phyloP scores from a whole-genome alignment of 2,329 filamentous ascomycete genomes.

The Trichoderma afroharzianum region DNA sequence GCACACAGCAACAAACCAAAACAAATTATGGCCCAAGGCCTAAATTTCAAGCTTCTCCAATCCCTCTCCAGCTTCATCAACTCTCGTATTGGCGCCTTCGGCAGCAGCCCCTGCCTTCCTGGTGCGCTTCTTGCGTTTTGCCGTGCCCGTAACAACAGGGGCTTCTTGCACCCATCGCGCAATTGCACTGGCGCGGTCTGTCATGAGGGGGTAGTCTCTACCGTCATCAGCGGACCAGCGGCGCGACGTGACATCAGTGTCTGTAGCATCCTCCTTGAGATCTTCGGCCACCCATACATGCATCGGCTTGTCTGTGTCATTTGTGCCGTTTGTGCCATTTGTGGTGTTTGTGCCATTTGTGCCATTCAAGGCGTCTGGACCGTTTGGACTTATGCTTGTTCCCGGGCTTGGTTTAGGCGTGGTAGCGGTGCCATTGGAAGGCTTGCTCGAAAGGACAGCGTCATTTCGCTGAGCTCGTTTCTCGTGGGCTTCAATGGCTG shows the following conservation, averaged over 20 bases:
- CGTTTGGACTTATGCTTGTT: neutral
- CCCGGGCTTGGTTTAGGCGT: neutral
- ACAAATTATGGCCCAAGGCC: neutral
- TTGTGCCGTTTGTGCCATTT: neutral
- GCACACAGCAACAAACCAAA: neutral
- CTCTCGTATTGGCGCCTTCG: neutral
- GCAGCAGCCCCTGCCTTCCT: slow-evolving; percentile 22
- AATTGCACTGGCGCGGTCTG: slow-evolving; percentile 66
- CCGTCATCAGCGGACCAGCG: slow-evolving; percentile 63
- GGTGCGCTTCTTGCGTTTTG: slow-evolving; percentile 38
- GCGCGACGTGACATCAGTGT: slow-evolving; percentile 33
- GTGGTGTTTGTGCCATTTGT: neutral
- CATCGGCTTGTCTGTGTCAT: neutral
- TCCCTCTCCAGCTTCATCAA: neutral
- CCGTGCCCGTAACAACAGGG: slow-evolving; percentile 38
- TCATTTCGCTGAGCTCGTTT: slow-evolving; percentile 54
- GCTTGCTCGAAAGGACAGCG: neutral
- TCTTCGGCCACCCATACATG: neutral
- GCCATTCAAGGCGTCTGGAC: neutral
- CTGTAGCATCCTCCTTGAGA: neutral
- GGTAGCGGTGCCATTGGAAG: neutral
- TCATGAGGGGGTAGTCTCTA: slow-evolving; percentile 66
- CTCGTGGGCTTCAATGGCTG: slow-evolving; percentile 60
- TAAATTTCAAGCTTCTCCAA: slow-evolving; percentile 1
- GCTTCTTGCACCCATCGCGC: slow-evolving; percentile 66